Percentiles rank a stretch among this genome's conserved stretches.
Conservation (phyloP, 495 filamentous ascomycete species). For the Penicillium lagena region DNA sequence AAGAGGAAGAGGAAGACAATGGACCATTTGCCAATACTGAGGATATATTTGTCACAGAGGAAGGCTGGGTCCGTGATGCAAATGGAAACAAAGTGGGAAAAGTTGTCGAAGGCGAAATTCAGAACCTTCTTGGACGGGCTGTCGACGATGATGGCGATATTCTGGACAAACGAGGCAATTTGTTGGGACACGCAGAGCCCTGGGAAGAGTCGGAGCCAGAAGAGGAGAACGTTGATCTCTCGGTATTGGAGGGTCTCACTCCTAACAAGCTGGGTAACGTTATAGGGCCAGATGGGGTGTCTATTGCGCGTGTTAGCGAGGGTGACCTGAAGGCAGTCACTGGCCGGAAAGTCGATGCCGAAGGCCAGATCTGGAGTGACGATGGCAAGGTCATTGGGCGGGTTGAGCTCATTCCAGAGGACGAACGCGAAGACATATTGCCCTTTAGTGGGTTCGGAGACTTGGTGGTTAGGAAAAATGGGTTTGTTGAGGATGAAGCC, state of each 20-base stretch:
- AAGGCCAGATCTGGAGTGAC: constrained; percentile 77
- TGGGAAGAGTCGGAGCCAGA: constrained; percentile 42
- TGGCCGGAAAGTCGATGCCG: constrained; percentile 74
- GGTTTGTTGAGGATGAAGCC: constrained; percentile 52
- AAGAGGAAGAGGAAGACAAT: constrained; percentile 48
- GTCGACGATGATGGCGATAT: constrained; percentile 64
- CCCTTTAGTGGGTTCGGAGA: constrained; percentile 73
- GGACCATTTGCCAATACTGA: constrained; percentile 59
- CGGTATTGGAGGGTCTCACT: constrained; percentile 55
- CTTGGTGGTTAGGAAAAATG: constrained; percentile 68
- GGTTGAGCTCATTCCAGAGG: constrained; percentile 74
- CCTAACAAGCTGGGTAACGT: constrained; percentile 82
- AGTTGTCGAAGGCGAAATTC: constrained; percentile 54
- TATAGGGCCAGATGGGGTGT: constrained; percentile 63
- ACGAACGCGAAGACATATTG: constrained; percentile 66
- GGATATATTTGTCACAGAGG: constrained; percentile 51
- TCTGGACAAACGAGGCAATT: constrained; percentile 54
- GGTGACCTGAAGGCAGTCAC: constrained; percentile 62
- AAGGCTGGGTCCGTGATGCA: constrained; percentile 54
- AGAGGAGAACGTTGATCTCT: constrained; percentile 45
- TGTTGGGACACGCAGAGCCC: constrained; percentile 55
- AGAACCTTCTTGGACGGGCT: constrained; percentile 55
- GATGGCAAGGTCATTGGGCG: constrained; percentile 70
- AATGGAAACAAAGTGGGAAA: constrained; percentile 52
- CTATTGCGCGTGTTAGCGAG: constrained; percentile 69